phyloP scores from a whole-genome alignment of 2,329 filamentous ascomycete genomes.

The Hyphodiscus sp. region DNA sequence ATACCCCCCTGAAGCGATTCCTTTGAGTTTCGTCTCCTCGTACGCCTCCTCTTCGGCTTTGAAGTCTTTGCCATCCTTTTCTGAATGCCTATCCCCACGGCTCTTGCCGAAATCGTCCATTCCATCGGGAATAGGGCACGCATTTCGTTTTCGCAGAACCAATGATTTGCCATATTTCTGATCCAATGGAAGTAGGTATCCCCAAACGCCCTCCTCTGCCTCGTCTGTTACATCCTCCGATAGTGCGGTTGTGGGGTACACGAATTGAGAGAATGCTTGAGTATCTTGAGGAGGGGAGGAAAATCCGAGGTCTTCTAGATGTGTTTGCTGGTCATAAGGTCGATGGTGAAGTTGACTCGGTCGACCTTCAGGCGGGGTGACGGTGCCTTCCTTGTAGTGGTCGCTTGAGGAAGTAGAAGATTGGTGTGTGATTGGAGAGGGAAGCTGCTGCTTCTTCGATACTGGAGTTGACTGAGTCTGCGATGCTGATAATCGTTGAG shows the following conservation, averaged over 20 bases:
- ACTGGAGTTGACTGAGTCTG: slow-evolving; percentile 50
- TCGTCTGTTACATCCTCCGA: slow-evolving; percentile 83
- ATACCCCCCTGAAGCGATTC: slow-evolving; percentile 71
- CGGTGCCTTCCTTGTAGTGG: slow-evolving; percentile 60
- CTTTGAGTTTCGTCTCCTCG: slow-evolving; percentile 54
- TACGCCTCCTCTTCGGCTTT: slow-evolving; percentile 53
- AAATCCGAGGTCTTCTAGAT: slow-evolving; percentile 24
- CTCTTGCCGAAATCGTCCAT: slow-evolving; percentile 35
- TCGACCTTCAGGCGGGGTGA: slow-evolving; percentile 58
- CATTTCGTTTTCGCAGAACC: slow-evolving; percentile 67
- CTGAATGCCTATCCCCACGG: slow-evolving; percentile 33
- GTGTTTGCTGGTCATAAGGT: slow-evolving; percentile 34
- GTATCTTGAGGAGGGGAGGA: slow-evolving; percentile 67
- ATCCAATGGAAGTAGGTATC: slow-evolving; percentile 82
- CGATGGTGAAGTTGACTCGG: slow-evolving; percentile 45
- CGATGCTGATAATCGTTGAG: slow-evolving; percentile 60
- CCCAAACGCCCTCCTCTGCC: slow-evolving; percentile 73
- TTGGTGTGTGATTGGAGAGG: slow-evolving; percentile 71
- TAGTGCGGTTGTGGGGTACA: slow-evolving; percentile 64
- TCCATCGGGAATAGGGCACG: slow-evolving; percentile 56
- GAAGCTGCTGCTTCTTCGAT: slow-evolving; percentile 61
- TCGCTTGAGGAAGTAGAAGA: slow-evolving; percentile 54
- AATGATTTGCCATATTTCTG: slow-evolving; percentile 60
- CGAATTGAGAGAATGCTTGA: slow-evolving; percentile 73
- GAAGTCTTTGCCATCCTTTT: slow-evolving; percentile 41